These are phyloP conservation scores for Leptographium lundbergii DNA, from an alignment of 2,329 filamentous ascomycete species.

Conservation along the genomic window DNA sequence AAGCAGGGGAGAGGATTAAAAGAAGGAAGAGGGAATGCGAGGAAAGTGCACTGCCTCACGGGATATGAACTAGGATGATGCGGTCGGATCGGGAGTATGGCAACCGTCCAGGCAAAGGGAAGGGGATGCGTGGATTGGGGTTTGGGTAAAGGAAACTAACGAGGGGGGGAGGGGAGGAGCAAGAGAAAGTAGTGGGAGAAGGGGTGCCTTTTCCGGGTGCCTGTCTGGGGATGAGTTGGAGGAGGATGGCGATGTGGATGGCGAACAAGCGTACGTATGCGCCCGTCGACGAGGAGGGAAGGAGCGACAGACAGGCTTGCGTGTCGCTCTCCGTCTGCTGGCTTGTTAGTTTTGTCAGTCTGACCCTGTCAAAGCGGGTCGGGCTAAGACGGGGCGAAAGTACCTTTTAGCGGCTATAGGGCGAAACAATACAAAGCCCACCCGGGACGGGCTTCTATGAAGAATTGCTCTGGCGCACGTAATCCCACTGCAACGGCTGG, in stretches of 20 bases:
- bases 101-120: background rate
- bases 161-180: background rate
- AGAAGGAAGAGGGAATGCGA: background rate
- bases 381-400: background rate
- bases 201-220: background rate
- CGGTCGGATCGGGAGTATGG: background rate
- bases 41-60: constrained; percentile 2
- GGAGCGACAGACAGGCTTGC: constrained; percentile 12
- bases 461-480: background rate
- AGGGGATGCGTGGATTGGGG: background rate
- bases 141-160: background rate
- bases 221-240: background rate
- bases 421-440: background rate
- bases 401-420: background rate
- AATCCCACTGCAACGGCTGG: background rate
- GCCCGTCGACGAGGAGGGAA: constrained; percentile 8
- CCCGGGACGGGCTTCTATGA: background rate
- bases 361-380: background rate
- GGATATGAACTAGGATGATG: background rate
- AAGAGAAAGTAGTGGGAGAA: background rate
- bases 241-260: constrained; percentile 8
- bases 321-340: constrained; percentile 3
- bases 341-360: background rate
- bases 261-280: constrained; percentile 14
- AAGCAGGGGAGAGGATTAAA: background rate